These are phyloP conservation scores for Cucumis hystrix DNA, from an alignment of 306 rosid species.

Conservation along the genomic window DNA sequence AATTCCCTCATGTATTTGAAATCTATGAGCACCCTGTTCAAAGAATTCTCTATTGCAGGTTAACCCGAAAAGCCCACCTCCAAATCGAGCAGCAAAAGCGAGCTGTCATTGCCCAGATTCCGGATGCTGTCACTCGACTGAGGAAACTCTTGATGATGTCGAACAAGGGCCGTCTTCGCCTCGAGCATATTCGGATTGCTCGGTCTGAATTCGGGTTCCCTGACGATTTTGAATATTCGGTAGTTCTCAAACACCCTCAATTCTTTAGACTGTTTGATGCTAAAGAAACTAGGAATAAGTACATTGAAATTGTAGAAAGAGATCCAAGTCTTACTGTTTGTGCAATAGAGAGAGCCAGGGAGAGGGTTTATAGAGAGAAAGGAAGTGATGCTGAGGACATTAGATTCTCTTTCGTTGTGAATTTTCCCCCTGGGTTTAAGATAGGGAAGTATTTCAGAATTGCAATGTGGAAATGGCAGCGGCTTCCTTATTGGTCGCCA, in stretches of 20 bases:
- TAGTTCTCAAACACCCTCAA: conserved; percentile 50
- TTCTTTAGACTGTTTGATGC: conserved; percentile 62
- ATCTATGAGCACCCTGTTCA: conserved; percentile 84
- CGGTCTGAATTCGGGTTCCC: conserved; percentile 60
- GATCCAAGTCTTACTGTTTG: conserved; percentile 35
- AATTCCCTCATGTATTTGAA: conserved; percentile 76
- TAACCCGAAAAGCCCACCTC: conserved; percentile 57
- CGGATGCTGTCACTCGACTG: conserved; percentile 56
- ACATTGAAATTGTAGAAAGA: conserved; percentile 50
- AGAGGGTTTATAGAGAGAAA: conserved; percentile 58
- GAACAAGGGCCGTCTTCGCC: conserved; percentile 42
- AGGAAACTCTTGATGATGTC: conserved; percentile 80
- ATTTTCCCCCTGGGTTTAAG: conserved; percentile 90
- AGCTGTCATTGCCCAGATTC: conserved; percentile 36
- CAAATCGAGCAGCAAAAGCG: conserved; percentile 57
- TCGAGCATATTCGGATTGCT: conserved; percentile 74
- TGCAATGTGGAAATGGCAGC: conserved; percentile 90
- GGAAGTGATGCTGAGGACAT: conserved; percentile 67
- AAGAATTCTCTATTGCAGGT: conserved; percentile 59
- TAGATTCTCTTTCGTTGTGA: conserved; percentile 58
- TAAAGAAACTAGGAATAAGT: conserved; percentile 61
- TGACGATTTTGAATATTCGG: conserved; percentile 71
- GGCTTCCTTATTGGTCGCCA: conserved; percentile 84
- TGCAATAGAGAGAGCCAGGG: conserved; percentile 67
- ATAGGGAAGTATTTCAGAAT: conserved; percentile 64